phyloP scores from a whole-genome alignment of 1,139 yeast genomes.

The Hanseniaspora uvarum region DNA sequence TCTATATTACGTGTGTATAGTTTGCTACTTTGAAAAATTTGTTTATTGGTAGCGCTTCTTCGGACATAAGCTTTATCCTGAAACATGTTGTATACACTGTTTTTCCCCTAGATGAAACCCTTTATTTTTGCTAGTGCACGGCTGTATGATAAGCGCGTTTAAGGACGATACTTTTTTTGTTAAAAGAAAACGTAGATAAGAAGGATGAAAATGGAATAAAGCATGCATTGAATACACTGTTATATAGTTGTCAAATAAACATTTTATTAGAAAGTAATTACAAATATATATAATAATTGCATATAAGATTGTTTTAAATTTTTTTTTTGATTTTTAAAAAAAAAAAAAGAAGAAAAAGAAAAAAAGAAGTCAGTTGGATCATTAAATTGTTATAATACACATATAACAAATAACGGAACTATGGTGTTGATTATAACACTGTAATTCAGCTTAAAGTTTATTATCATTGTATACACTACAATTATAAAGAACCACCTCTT shows the following conservation, averaged over 20 bases:
- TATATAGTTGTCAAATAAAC: too few relatives aligned
- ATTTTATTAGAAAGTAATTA: not conserved
- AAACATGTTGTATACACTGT: not conserved
- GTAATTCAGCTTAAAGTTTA: not conserved
- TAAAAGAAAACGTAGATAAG: not conserved
- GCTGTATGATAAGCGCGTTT: not conserved
- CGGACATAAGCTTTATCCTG: not conserved
- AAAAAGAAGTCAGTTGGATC: not conserved
- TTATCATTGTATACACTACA: not conserved
- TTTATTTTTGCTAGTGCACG: too few relatives aligned
- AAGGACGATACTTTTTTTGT: not conserved
- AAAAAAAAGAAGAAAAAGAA: not conserved
- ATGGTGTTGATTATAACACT: not conserved
- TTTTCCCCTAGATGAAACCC: too few relatives aligned
- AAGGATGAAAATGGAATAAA: not conserved
- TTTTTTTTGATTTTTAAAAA: too few relatives aligned
- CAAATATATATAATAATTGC: not conserved
- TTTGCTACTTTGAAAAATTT: too few relatives aligned
- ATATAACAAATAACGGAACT: not conserved
- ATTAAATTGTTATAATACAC: not conserved
- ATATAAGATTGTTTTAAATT: not conserved
- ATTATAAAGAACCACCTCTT: slow-evolving; percentile 42
- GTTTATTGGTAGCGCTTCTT: not conserved
- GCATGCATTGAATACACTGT: too few relatives aligned
- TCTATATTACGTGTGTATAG: too few relatives aligned